Evolutionary conservation across 73 alveolate species (phyloP), one percentile per base, ranked within the genome.

Genomic region (Paramecium caudatum): DNA sequence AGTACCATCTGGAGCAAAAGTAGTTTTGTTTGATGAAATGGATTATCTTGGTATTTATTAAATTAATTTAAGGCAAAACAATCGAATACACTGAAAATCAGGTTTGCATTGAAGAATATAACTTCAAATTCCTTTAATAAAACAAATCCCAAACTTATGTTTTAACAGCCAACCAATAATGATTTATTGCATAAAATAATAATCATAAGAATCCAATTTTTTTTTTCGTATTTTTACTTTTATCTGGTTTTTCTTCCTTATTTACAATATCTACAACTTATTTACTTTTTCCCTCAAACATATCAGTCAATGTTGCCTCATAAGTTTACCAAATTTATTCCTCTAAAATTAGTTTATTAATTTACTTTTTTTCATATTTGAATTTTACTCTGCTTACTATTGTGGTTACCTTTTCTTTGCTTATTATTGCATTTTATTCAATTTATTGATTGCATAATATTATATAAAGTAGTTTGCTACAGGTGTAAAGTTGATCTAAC

Each of bases 281-380:
- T 55, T 55, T 27, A 9, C 80, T 43, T 55, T 55, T 55, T 23
- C 80, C 80, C 12, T 55, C 80, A 55, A 55, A 55, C 80, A 55
- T 55, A 55, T 55, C 80, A 0, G 13, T 27, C n/a, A 55, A 55
- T 55, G 80, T 55, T 27, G 23, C 30, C 30, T 55, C 80, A 55
- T 55, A 55, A 23, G 25, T 55, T 10, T 55, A 21, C 80, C 80
- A 55, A 23, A 55, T 23, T 8, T 55, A 25, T 55, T 55, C 80
- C 80, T 55, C 80, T 55, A 55, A 4, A 10, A 55, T 55, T 0
- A 55, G 30, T 55, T 12, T 3, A 9, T 5, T 4, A 1, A 55
- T 21, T 27, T 55, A 55, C 80, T 55, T 55, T 55, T 55, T 19
- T 55, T 23, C 37, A 55, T 7, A 55, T 55, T 55, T 55, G 17